Evolutionary conservation across 2,329 filamentous ascomycete genomes (phyloP).

Genomic region (Alternaria ventricosa): DNA sequence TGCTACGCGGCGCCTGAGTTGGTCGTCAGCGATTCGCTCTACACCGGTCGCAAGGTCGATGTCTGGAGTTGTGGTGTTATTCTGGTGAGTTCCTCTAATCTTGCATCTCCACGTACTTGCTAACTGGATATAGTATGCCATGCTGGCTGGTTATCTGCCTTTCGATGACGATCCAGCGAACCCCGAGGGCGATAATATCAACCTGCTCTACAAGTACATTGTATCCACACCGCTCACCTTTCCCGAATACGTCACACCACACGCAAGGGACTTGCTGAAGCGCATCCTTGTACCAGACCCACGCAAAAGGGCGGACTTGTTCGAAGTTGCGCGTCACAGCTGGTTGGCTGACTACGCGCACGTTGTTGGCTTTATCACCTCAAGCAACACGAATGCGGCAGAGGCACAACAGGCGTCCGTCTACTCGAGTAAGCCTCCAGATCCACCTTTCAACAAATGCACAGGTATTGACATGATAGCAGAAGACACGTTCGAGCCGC

Average conservation of each 20-base stretch:
- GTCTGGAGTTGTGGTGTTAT: conserved; percentile 99
- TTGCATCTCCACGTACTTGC: conserved; percentile 8
- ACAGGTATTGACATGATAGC: conserved; percentile 16
- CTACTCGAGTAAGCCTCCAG: conserved; percentile 57
- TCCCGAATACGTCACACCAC: conserved; percentile 97
- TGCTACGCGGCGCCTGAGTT: conserved; percentile 97
- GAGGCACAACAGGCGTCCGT: conserved; percentile 85
- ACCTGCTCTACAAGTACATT: conserved; percentile 98
- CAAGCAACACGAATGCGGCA: conserved; percentile 83
- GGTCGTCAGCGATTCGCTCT: conserved; percentile 95
- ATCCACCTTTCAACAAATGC: background rate
- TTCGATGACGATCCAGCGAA: conserved; percentile 99
- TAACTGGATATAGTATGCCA: conserved; percentile 76
- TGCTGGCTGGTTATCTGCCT: conserved; percentile 95
- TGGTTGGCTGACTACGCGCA: conserved; percentile 98
- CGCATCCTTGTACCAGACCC: conserved; percentile 96
- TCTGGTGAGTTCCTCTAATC: conserved; percentile 68
- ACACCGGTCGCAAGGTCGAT: conserved; percentile 96
- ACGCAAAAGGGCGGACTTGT: conserved; percentile 90
- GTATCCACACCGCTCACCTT: conserved; percentile 96
- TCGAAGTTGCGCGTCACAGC: conserved; percentile 96
- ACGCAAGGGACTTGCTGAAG: conserved; percentile 88
- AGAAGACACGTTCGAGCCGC: conserved; percentile 64
- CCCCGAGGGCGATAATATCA: conserved; percentile 98
- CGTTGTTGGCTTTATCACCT: conserved; percentile 95